Evolutionary conservation across 306 rosid species (phyloP).

Genomic region (Dicorynia guianensis): DNA sequence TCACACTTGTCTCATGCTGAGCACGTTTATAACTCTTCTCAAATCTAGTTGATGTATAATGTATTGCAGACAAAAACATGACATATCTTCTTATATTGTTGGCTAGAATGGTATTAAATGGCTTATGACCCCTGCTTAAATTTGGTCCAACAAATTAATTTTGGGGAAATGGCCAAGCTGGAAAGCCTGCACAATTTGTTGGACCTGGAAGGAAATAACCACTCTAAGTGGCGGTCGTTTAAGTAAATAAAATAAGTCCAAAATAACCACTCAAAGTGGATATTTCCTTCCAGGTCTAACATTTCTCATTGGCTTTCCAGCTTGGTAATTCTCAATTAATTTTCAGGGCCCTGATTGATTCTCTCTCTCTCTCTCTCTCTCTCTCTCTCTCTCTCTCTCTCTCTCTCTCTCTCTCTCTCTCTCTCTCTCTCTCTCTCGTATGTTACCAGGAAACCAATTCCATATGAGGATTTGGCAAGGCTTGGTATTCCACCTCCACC

Average conservation of each 20-base stretch:
- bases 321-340: too few species aligned
- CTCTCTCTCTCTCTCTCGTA: background rate
- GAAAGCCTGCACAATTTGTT: too few species aligned
- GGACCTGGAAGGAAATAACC: too few species aligned
- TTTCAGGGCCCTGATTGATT: too few species aligned
- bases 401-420: too few species aligned
- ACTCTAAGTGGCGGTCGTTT: too few species aligned
- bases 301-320: too few species aligned
- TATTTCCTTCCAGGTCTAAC: too few species aligned
- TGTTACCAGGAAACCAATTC: constrained; percentile 74
- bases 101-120: background rate
- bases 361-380: background rate
- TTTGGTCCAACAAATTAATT: constrained; percentile 4
- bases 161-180: background rate
- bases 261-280: too few species aligned
- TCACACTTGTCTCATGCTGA: background rate
- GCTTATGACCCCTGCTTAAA: constrained; percentile 26
- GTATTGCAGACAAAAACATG: background rate
- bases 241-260: too few species aligned
- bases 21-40: background rate
- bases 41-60: background rate
- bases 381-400: background rate
- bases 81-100: constrained; percentile 1
- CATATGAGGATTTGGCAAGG: constrained; percentile 73
- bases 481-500: constrained; percentile 93